phyloP scores from a whole-genome alignment of 768 basidiomycete genomes.

The Sporobolomyces pararoseus region DNA sequence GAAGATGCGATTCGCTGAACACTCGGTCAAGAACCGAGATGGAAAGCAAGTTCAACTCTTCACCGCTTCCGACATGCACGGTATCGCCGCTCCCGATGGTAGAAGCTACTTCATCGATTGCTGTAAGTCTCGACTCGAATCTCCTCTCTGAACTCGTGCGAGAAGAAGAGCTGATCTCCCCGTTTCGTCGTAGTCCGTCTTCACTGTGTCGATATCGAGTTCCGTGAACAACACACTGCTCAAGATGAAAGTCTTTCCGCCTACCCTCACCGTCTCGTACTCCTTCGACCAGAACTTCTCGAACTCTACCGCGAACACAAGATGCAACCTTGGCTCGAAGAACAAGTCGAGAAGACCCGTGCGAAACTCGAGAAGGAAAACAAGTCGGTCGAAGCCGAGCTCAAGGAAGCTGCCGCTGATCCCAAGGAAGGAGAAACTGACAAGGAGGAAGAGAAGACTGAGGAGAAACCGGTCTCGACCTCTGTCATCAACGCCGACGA shows the following conservation, averaged over 20 bases:
- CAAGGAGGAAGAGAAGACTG: conserved; percentile 8
- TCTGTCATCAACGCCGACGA: conserved; percentile 50
- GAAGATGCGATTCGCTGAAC: conserved; percentile 49
- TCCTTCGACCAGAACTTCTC: conserved; percentile 53
- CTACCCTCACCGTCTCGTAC: conserved; percentile 53
- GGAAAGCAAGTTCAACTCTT: conserved; percentile 49
- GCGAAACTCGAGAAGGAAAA: conserved; percentile 37
- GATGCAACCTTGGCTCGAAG: conserved; percentile 50
- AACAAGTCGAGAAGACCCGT: conserved; percentile 44
- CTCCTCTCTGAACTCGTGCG: background rate
- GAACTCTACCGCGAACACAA: conserved; percentile 52
- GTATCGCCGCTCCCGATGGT: conserved; percentile 52
- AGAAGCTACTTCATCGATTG: conserved; percentile 53
- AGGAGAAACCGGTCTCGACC: conserved; percentile 31
- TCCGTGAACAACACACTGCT: conserved; percentile 51
- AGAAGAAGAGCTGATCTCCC: background rate
- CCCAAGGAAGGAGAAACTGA: conserved; percentile 20
- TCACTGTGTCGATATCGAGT: conserved; percentile 53
- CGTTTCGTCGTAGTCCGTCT: conserved; percentile 46
- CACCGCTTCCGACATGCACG: conserved; percentile 53
- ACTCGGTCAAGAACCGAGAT: conserved; percentile 49
- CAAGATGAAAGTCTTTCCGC: conserved; percentile 4
- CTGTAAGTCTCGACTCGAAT: conserved; percentile 27
- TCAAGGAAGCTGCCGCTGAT: conserved; percentile 44
- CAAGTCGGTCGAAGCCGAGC: conserved; percentile 44